Evolutionary conservation across 495 filamentous ascomycete genomes (phyloP).

Genomic region (Penicillium bovifimosum): DNA sequence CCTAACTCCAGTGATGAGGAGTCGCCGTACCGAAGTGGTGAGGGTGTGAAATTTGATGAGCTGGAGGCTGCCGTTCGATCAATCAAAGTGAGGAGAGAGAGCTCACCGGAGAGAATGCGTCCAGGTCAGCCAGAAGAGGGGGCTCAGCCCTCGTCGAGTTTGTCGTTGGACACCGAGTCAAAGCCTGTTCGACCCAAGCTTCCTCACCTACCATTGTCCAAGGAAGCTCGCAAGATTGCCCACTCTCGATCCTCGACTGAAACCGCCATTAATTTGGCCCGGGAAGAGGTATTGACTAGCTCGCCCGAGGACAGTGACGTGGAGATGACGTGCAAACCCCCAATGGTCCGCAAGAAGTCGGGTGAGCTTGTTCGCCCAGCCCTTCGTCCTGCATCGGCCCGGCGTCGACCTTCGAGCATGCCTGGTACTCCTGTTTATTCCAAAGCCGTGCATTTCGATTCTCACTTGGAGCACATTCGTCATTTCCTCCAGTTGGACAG

Average conservation of each 20-base stretch:
- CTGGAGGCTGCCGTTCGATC: slow-evolving; percentile 76
- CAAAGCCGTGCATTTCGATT: slow-evolving; percentile 95
- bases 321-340: slow-evolving; percentile 56
- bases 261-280: slow-evolving; percentile 50
- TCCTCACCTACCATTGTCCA: slow-evolving; percentile 39
- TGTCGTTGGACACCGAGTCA: slow-evolving; percentile 2
- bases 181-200: slow-evolving; percentile 9
- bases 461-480: slow-evolving; percentile 86
- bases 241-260: slow-evolving; percentile 87
- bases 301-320: slow-evolving; percentile 63
- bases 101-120: slow-evolving; percentile 52
- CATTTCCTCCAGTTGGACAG: slow-evolving; percentile 92
- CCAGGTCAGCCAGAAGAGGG: slow-evolving; percentile 33
- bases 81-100: slow-evolving; percentile 61
- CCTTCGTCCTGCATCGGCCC: slow-evolving; percentile 62
- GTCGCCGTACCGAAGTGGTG: slow-evolving; percentile 43
- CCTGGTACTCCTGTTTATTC: slow-evolving; percentile 92
- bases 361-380: slow-evolving; percentile 94
- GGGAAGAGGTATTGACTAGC: slow-evolving; percentile 49
- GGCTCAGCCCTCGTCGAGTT: slow-evolving; percentile 27
- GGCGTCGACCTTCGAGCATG: slow-evolving; percentile 87
- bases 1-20: slow-evolving; percentile 83
- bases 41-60: slow-evolving; percentile 64
- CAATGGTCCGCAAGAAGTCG: slow-evolving; percentile 95
- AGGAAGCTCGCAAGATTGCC: slow-evolving; percentile 59